Percentiles rank a stretch among this genome's conserved stretches.
These are phyloP conservation scores for Aspergillus luchuensis DNA, from an alignment of 2,329 filamentous ascomycete species.

Conservation along the genomic window DNA sequence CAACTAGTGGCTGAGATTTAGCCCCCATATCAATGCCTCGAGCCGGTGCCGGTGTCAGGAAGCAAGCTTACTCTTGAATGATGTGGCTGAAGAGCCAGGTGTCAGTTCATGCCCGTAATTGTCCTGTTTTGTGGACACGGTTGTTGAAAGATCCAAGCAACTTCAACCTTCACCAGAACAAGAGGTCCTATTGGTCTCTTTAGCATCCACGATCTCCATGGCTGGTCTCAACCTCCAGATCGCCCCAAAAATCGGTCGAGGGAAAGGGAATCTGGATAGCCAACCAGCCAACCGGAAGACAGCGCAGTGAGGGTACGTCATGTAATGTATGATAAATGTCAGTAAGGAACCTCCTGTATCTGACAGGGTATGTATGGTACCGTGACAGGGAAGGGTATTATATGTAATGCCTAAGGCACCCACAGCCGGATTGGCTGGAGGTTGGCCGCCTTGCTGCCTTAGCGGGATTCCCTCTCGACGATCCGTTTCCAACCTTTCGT, in stretches of 20 bases:
- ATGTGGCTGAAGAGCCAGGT: constrained; percentile 11
- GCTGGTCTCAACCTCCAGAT: constrained; percentile 1
- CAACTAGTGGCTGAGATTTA: neutral
- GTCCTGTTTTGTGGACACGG: neutral
- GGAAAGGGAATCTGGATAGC: constrained; percentile 2
- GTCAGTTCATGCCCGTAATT: constrained; percentile 1
- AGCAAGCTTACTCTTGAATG: constrained; percentile 3
- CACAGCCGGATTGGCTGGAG: neutral
- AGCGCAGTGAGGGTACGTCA: constrained; percentile 13
- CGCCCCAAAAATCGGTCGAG: constrained; percentile 17
- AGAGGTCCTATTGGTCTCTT: neutral
- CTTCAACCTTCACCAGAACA: neutral
- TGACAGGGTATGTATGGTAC: neutral
- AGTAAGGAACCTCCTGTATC: neutral
- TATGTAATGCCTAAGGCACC: constrained; percentile 1
- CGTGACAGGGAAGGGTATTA: neutral
- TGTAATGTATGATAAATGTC: neutral
- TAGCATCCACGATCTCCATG: neutral
- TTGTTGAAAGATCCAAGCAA: neutral
- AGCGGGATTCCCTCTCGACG: constrained; percentile 18
- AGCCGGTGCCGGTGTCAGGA: neutral
- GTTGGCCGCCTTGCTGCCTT: constrained; percentile 19
- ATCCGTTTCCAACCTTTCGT: constrained; percentile 24
- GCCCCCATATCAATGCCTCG: neutral
- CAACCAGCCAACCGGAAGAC: constrained; percentile 21